Evolutionary conservation across 495 filamentous ascomycete species (phyloP).

Genomic region (Neurospora sp.): DNA sequence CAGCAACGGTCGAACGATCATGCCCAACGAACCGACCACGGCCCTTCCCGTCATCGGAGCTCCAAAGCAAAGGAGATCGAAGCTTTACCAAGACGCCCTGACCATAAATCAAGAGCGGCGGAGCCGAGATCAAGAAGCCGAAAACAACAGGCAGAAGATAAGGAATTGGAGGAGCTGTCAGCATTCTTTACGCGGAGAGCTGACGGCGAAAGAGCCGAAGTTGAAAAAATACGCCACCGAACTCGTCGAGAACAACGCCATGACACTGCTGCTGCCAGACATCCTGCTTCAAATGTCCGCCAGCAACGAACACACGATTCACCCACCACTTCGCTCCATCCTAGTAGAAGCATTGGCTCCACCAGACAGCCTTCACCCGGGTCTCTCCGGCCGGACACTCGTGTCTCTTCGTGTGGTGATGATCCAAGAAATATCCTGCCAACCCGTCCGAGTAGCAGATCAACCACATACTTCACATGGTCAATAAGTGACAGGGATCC

Average conservation of each 20-base stretch:
- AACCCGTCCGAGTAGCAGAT: background rate
- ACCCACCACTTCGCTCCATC: background rate
- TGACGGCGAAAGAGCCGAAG: background rate
- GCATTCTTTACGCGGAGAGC: slow-evolving; percentile 27
- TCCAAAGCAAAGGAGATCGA: background rate
- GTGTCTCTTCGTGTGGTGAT: background rate
- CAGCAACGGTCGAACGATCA: background rate
- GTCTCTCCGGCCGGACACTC: background rate
- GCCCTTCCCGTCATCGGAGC: background rate
- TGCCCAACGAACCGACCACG: background rate
- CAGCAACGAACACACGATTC: background rate
- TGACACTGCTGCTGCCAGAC: background rate
- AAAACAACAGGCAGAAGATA: slow-evolving; percentile 14
- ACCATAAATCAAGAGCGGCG: background rate
- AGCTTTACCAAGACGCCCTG: background rate
- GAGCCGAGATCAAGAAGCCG: slow-evolving; percentile 14
- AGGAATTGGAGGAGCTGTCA: slow-evolving; percentile 29
- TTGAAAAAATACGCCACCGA: background rate
- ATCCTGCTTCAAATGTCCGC: background rate
- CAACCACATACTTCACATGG: slow-evolving; percentile 24
- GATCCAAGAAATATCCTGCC: background rate
- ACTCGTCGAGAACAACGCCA: background rate
- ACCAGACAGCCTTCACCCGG: background rate
- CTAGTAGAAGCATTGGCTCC: background rate
- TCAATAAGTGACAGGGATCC: slow-evolving; percentile 12